Evolutionary conservation across 208 protist species (phyloP).

Genomic region (Trypanosoma lewisi): DNA sequence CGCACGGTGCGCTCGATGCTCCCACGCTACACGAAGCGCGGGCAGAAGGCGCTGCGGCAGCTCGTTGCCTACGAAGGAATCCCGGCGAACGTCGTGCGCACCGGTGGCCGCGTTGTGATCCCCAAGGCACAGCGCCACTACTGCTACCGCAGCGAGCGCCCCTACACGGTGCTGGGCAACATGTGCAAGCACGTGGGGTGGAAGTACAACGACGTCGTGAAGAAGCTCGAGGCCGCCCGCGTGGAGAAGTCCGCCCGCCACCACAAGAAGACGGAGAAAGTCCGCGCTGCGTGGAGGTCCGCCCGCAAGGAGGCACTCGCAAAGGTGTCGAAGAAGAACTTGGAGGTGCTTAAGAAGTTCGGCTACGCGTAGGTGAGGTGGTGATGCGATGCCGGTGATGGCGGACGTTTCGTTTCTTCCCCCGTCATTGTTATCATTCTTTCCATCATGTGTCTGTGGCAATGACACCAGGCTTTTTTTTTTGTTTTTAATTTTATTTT

Average conservation of each 20-base stretch:
- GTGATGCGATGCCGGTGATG: not conserved
- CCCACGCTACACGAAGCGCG: conserved; percentile 90
- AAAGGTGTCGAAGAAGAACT: conserved; percentile 86
- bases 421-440: not conserved
- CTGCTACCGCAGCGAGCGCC: conserved; percentile 74
- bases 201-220: conserved; percentile 84
- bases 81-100: conserved; percentile 65
- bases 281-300: conserved; percentile 61
- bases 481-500: conserved; percentile 17
- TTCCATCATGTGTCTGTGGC: not conserved
- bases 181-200: conserved; percentile 89
- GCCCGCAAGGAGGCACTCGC: conserved; percentile 70
- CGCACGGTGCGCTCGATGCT: conserved; percentile 98
- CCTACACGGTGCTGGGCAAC: conserved; percentile 83
- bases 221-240: conserved; percentile 76
- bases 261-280: conserved; percentile 69
- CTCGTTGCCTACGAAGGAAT: conserved; percentile 85
- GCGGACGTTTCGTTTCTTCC: not conserved
- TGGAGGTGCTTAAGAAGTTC: conserved; percentile 83
- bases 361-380: not conserved
- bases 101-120: conserved; percentile 65
- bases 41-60: conserved; percentile 66
- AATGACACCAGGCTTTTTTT: not conserved
- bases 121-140: conserved; percentile 72
- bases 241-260: conserved; percentile 68